Evolutionary conservation across 1,284 basidiomycete species (phyloP).

Genomic region (Sparassis latifolia): DNA sequence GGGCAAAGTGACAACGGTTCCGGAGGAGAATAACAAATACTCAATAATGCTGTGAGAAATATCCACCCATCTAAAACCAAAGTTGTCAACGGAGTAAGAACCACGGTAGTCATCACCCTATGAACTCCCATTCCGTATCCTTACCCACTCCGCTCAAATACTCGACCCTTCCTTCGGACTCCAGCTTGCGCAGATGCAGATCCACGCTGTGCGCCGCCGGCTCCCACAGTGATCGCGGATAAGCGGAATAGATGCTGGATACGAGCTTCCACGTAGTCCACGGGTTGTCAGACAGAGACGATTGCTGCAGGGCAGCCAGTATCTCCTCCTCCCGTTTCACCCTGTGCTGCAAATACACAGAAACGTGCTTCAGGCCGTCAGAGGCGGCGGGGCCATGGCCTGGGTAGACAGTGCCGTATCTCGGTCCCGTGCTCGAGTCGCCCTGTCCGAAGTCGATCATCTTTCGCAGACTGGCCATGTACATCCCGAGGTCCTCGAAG

Average conservation of each 20-base stretch:
- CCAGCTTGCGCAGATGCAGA: conserved; percentile 73
- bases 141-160: conserved; percentile 42
- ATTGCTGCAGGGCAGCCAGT: conserved; percentile 45
- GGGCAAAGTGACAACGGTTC: too few species aligned
- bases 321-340: conserved; percentile 81
- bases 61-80: too few species aligned
- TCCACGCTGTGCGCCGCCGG: conserved; percentile 67
- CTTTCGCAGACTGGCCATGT: conserved; percentile 64
- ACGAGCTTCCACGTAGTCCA: conserved; percentile 70
- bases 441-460: conserved; percentile 40
- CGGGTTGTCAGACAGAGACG: conserved; percentile 21
- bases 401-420: conserved; percentile 63
- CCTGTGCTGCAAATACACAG: conserved; percentile 77
- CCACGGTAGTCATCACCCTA: conserved; percentile 2
- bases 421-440: conserved; percentile 15
- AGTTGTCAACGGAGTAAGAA: too few species aligned
- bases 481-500: conserved; percentile 79
- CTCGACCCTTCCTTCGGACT: conserved; percentile 55
- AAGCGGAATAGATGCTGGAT: conserved; percentile 58
- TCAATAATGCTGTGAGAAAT: too few species aligned
- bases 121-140: conserved; percentile 30
- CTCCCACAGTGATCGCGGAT: conserved; percentile 67
- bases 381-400: conserved; percentile 80
- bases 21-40: too few species aligned
- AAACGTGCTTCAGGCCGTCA: conserved; percentile 53